Percentiles rank a stretch among this genome's conserved stretches.
These are phyloP conservation scores for Podaxis mareebaensis DNA, from an alignment of 768 basidiomycete species.

Conservation along the genomic window DNA sequence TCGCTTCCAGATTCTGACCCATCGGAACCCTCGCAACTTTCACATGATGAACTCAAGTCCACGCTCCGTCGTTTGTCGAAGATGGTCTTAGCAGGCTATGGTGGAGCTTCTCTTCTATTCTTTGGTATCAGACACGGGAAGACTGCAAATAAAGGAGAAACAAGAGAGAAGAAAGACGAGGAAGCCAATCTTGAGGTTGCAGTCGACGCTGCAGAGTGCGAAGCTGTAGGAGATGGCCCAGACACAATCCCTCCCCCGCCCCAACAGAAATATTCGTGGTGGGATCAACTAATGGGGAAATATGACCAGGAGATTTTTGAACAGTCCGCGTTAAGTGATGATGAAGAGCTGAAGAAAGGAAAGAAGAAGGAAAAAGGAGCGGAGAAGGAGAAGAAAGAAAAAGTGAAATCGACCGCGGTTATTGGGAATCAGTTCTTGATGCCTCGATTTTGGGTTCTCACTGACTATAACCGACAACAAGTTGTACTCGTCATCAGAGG, in stretches of 20 bases:
- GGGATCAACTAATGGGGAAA: constrained; percentile 77
- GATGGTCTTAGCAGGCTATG: constrained; percentile 83
- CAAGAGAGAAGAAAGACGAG: constrained; percentile 49
- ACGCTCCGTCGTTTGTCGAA: constrained; percentile 81
- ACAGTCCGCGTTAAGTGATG: constrained; percentile 45
- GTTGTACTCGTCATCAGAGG: constrained; percentile 77
- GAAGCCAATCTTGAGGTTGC: constrained; percentile 64
- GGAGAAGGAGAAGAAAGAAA: constrained; percentile 36
- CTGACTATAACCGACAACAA: constrained; percentile 73
- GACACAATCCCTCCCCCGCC: constrained; percentile 49
- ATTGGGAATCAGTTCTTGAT: constrained; percentile 69
- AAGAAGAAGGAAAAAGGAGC: constrained; percentile 18
- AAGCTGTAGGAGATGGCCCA: constrained; percentile 46
- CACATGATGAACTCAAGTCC: constrained; percentile 56
- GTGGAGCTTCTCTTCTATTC: constrained; percentile 78
- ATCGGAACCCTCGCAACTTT: constrained; percentile 21
- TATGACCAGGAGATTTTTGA: constrained; percentile 86
- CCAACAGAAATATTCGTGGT: constrained; percentile 67
- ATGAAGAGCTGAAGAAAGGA: constrained; percentile 16
- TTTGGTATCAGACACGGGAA: constrained; percentile 63
- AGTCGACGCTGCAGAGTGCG: constrained; percentile 70
- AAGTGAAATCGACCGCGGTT: constrained; percentile 56
- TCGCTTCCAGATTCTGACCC: constrained; percentile 19
- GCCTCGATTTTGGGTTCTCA: constrained; percentile 86
- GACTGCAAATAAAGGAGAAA: constrained; percentile 3